Evolutionary conservation across 1,139 yeast species (phyloP), one percentile per base, ranked within the genome.

Genomic region (Spathaspora sp.): DNA sequence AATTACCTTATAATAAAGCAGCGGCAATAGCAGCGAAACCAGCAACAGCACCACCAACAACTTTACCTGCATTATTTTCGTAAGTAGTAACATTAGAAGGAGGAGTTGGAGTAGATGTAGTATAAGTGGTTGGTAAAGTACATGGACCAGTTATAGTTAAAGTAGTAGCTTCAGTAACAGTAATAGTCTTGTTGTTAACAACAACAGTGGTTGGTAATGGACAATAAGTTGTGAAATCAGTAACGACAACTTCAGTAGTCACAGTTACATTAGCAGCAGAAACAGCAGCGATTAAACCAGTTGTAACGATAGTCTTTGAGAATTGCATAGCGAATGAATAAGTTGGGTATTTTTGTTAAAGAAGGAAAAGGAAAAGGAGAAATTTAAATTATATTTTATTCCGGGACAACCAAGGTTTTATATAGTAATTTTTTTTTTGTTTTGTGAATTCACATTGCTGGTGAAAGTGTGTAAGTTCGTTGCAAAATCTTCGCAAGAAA

Each of bases 21-120:
- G 77, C 78, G 57, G 74, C 76, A 59, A 72, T 68, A 54, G 77
- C 78, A 51, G 76, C 77, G 51, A 72, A 68, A 71, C 77, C 78
- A 56, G 76, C 78, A 55, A 64, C 66, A 58, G 74, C 74, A 69
- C 77, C 77, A 50, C 63, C 67, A 54, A 66, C 76, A 52, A 62
- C 68, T 63, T 64, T 68, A 61, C 60, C 70, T 56, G 70, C 74
- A 65, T 63, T 74, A 49, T 54, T 56, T 54, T 51, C 57, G 44
- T 50, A 51, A 38, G 59, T 47, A 48, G 62, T 53, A 45, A 58
- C 56, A 42, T 51, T 51, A 47, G 49, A 45, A 41, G 43, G 47
- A 48, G 56, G 42, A 16, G 58, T 36, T 40, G 57, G 49, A 37
- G 54, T 48, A 47, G 55, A 49, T 41, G 70, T 57, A 55, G 63